A percentile compares a stretch with the other conserved stretches of the same genome.
These are phyloP conservation scores for Amanita thiersii DNA, from an alignment of 768 basidiomycete species.

Conservation along the genomic window DNA sequence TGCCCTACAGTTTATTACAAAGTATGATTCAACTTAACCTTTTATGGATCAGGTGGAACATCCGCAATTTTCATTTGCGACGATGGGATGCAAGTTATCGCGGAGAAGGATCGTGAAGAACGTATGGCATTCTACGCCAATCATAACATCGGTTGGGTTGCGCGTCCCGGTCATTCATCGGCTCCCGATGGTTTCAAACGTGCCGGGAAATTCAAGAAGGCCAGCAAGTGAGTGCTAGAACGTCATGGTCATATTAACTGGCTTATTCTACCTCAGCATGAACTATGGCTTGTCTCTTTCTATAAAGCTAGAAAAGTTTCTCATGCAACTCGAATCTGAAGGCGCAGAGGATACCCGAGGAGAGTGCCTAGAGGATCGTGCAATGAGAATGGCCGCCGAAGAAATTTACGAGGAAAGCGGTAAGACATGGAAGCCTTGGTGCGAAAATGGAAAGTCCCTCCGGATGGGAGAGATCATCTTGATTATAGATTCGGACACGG, in stretches of 20 bases:
- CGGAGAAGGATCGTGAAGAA: slow-evolving; percentile 50
- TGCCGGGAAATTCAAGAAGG: slow-evolving; percentile 88
- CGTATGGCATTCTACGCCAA: slow-evolving; percentile 75
- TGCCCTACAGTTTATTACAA: slow-evolving; percentile 2
- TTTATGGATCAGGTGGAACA: slow-evolving; percentile 39
- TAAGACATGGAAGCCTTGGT: slow-evolving; percentile 56
- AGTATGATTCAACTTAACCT: slow-evolving; percentile 1
- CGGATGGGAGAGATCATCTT: slow-evolving; percentile 75
- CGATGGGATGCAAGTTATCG: slow-evolving; percentile 70
- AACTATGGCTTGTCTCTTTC: slow-evolving; percentile 68
- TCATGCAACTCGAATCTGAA: slow-evolving; percentile 34
- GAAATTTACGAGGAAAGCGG: slow-evolving; percentile 59
- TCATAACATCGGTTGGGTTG: slow-evolving; percentile 70
- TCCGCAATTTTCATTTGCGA: slow-evolving; percentile 78
- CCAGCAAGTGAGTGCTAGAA: slow-evolving; percentile 32
- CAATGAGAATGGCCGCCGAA: slow-evolving; percentile 65
- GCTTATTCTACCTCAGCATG: slow-evolving; percentile 41
- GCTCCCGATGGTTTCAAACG: slow-evolving; percentile 85
- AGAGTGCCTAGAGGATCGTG: slow-evolving; percentile 62
- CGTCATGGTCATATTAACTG: not conserved
- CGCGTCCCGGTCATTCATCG: slow-evolving; percentile 65
- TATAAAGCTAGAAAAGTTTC: slow-evolving; percentile 49
- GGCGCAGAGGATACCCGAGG: slow-evolving; percentile 32
- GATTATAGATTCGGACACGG: slow-evolving; percentile 73
- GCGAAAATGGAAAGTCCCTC: slow-evolving; percentile 64